Percentiles rank a stretch among this genome's conserved stretches.
Evolutionary conservation across 2,329 filamentous ascomycete genomes (phyloP).

Genomic region (Clonostachys sp.): DNA sequence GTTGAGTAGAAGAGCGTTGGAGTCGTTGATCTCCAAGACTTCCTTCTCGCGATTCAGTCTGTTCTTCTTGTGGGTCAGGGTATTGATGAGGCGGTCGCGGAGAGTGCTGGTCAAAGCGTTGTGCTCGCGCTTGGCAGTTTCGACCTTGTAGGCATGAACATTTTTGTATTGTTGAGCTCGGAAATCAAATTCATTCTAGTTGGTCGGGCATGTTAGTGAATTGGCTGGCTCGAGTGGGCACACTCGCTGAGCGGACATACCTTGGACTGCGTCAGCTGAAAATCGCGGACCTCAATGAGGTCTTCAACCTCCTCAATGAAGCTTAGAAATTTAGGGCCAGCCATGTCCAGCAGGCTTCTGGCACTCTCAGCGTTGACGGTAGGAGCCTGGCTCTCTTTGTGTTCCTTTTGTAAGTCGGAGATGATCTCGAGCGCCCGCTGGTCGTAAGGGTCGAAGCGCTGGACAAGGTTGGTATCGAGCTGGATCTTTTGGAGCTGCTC

Average conservation of each 20-base stretch:
- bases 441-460: constrained; percentile 77
- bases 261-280: constrained; percentile 74
- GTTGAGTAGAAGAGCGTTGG: constrained; percentile 60
- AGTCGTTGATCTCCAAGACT: constrained; percentile 62
- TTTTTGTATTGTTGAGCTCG: constrained; percentile 56
- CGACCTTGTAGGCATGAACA: constrained; percentile 55
- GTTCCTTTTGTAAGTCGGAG: constrained; percentile 53
- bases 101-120: constrained; percentile 54
- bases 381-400: constrained; percentile 38
- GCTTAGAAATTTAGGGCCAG: constrained; percentile 78
- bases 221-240: neutral
- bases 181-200: constrained; percentile 58
- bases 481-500: constrained; percentile 91
- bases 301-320: constrained; percentile 87
- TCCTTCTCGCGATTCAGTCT: constrained; percentile 63
- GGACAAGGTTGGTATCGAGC: constrained; percentile 80
- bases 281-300: constrained; percentile 81
- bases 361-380: constrained; percentile 33
- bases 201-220: too few relatives aligned
- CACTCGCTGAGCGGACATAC: constrained; percentile 42
- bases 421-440: constrained; percentile 70
- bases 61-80: constrained; percentile 59
- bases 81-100: constrained; percentile 63
- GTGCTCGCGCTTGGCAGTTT: constrained; percentile 60
- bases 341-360: constrained; percentile 63